Percentiles rank a stretch among this genome's conserved stretches.
Conservation (phyloP, 148 eudicot species). For the Chenopodium album region DNA sequence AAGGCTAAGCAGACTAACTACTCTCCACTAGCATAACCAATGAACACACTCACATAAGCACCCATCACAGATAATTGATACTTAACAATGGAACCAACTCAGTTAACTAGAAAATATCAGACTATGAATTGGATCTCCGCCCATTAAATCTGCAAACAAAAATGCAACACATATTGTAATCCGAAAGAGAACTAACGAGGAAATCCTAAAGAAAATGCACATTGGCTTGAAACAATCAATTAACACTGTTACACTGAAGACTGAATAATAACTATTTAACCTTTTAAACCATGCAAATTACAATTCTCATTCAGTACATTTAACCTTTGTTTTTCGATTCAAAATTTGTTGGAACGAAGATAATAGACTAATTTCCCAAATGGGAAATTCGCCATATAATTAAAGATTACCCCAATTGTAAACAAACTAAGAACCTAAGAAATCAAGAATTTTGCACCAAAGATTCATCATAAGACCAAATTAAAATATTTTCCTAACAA, state of each 20-base stretch:
- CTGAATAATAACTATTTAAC: background rate
- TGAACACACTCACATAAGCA: background rate
- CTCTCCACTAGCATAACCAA: background rate
- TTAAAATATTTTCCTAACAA: background rate
- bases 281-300: background rate
- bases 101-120: background rate
- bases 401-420: slow-evolving; percentile 6
- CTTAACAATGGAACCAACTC: background rate
- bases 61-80: background rate
- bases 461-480: background rate
- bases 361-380: background rate
- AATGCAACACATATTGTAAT: background rate
- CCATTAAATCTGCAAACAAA: background rate
- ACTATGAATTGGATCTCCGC: background rate
- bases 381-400: background rate
- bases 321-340: too few species aligned
- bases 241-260: background rate
- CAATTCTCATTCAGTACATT: background rate
- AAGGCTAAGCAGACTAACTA: background rate
- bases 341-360: too few species aligned
- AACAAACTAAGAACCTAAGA: slow-evolving; percentile 6
- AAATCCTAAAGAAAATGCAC: background rate
- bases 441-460: background rate
- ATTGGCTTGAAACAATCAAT: background rate
- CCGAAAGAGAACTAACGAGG: background rate